Percentiles rank a stretch among this genome's conserved stretches.
These are phyloP conservation scores for Rhamnella rubrinervis DNA, from an alignment of 331 rosid genomes.

Conservation along the genomic window DNA sequence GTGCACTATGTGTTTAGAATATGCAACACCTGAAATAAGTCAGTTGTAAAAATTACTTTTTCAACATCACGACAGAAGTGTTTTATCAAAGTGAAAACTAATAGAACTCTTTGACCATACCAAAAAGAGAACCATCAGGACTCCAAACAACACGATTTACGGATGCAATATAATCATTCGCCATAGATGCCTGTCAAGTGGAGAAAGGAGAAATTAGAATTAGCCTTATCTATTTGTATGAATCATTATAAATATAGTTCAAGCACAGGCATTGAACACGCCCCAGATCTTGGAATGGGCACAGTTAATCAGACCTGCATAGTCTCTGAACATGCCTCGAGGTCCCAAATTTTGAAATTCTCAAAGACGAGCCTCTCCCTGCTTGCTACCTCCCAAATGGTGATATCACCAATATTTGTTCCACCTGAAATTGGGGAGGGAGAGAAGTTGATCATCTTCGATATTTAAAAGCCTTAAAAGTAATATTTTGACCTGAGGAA, in stretches of 20 bases:
- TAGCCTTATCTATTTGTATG: background rate
- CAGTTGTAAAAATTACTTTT: background rate
- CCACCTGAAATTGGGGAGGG: slow-evolving; percentile 13
- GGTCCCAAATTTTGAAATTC: slow-evolving; percentile 22
- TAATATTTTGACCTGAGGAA: background rate
- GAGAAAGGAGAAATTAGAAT: background rate
- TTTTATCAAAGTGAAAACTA: background rate
- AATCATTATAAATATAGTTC: background rate
- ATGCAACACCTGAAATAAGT: slow-evolving; percentile 26
- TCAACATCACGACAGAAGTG: background rate
- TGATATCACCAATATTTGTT: slow-evolving; percentile 19
- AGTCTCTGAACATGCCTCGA: slow-evolving; percentile 6
- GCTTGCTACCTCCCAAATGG: slow-evolving; percentile 24
- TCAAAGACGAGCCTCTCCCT: slow-evolving; percentile 20
- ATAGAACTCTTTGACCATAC: slow-evolving; percentile 6
- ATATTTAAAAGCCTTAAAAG: background rate
- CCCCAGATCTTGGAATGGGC: too few species aligned
- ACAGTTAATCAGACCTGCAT: slow-evolving; percentile 8
- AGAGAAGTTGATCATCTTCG: background rate
- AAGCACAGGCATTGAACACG: background rate
- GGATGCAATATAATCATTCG: slow-evolving; percentile 6
- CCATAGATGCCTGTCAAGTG: slow-evolving; percentile 6
- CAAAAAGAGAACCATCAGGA: slow-evolving; percentile 27
- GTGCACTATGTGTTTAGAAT: slow-evolving; percentile 27
- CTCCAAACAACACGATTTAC: slow-evolving; percentile 31